Base-by-base conservation (phyloP, 2,329 filamentous ascomycete species). In the Pseudogymnoascus sp. region DNA sequence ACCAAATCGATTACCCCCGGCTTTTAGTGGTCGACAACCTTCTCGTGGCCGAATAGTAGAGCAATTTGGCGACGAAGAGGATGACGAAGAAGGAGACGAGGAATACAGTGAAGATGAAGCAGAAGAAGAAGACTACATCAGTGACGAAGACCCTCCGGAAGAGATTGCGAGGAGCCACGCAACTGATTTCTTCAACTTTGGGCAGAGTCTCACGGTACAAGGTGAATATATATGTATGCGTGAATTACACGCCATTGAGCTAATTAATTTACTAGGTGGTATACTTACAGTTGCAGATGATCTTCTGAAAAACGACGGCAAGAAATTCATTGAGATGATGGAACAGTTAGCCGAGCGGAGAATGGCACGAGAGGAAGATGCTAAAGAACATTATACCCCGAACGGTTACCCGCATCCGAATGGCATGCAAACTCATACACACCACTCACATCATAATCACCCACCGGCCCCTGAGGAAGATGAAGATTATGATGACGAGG, bases 311-410 rank as follows among this genome's bases (percentile, higher is more conserved):
- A 99, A 99, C 77, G 94, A 99, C 76, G 94, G 94, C 71, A 96
- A 96, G 77, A 96, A 96, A 73, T 99, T 99, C 78, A 99, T 99
- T 76, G 94, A 99, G 75, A 99, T 99, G 94, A 99, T 99, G 94
- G 94, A 99, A 76, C 93, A 97, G 78, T 83, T 99, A 70, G 94
- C 94, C 38, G 94, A 99, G 78, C 90, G 93, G 70, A 86, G 94
- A 70, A 97, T 99, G 93, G 91, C 92, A 72, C 88, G 94, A 69
- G 93, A 97, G 78, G 92, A 94, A 77, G 92, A 97, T 73, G 90
- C 91, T 60, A 86, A 87, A 65, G 81, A 84, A 68, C 80, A 83
- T 69, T 72, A 69, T 68, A 81, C 86, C 72, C 80, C 87, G 62
- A 81, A 83, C 66, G 81, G 81, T 72, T 83, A 81, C 63, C 76